Percentiles rank a stretch among this genome's conserved stretches.
These are phyloP conservation scores for Waitea zeae DNA, from an alignment of 1,284 basidiomycete species.

Conservation along the genomic window DNA sequence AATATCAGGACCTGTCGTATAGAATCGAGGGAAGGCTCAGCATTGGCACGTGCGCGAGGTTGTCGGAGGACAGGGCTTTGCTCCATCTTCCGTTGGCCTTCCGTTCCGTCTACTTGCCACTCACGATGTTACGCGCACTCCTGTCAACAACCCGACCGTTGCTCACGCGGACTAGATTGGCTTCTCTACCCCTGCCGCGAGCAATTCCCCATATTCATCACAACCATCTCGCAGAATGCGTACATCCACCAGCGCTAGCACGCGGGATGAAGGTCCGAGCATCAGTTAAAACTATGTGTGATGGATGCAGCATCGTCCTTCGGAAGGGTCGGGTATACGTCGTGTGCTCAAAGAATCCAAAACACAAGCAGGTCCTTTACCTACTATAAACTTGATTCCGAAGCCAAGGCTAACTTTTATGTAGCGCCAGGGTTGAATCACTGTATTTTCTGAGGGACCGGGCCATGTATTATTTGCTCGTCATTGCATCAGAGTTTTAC, in stretches of 20 bases:
- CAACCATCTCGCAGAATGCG: slow-evolving; percentile 8
- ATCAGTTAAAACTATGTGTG: slow-evolving; percentile 86
- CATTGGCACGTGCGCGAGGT: too few species aligned
- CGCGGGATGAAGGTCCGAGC: slow-evolving; percentile 95
- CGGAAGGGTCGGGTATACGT: slow-evolving; percentile 89
- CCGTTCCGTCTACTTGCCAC: not conserved
- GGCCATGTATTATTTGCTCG: too few species aligned
- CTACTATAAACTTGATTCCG: not conserved
- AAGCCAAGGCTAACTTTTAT: not conserved
- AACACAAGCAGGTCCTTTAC: slow-evolving; percentile 85
- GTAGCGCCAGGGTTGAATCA: not conserved
- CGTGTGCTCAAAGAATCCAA: slow-evolving; percentile 87
- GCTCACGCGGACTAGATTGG: slow-evolving; percentile 28
- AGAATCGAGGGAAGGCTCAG: too few species aligned
- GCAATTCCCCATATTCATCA: slow-evolving; percentile 14
- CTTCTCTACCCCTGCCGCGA: slow-evolving; percentile 17
- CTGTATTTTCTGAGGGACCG: too few species aligned
- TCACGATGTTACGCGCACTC: slow-evolving; percentile 49
- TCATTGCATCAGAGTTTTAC: not conserved
- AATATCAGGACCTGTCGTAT: too few species aligned
- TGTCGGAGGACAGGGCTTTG: too few species aligned
- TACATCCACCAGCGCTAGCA: slow-evolving; percentile 22
- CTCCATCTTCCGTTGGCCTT: too few species aligned
- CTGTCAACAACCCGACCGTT: slow-evolving; percentile 43
- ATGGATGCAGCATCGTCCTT: slow-evolving; percentile 73